A percentile compares a stretch with the other conserved stretches of the same genome.
Evolutionary conservation across 2,329 filamentous ascomycete genomes (phyloP).

Genomic region (Paraphaeosphaeria sporulosa): DNA sequence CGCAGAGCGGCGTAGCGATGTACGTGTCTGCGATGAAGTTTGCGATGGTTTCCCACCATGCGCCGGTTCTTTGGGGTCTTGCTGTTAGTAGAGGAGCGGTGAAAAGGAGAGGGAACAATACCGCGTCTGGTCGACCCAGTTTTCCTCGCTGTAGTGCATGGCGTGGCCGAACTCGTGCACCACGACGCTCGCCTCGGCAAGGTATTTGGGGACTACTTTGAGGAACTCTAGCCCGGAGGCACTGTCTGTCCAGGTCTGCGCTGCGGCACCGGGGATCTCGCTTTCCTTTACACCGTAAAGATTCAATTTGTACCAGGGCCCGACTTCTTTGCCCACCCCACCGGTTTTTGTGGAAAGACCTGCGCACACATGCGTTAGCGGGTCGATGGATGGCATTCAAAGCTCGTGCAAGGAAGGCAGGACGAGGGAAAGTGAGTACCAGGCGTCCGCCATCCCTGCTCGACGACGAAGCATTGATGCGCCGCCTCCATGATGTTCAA

Average conservation of each 20-base stretch:
- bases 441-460: constrained; percentile 29
- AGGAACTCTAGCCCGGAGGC: constrained; percentile 53
- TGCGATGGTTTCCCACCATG: constrained; percentile 62
- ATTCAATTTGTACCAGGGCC: constrained; percentile 58
- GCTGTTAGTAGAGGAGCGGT: neutral
- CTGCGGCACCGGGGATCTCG: constrained; percentile 50
- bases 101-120: neutral
- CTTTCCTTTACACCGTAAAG: constrained; percentile 51
- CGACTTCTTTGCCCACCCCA: constrained; percentile 31
- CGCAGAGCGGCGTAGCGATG: constrained; percentile 56
- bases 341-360: constrained; percentile 28
- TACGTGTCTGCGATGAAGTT: constrained; percentile 61
- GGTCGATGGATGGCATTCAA: no score
- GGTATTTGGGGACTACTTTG: constrained; percentile 53
- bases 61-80: constrained; percentile 54
- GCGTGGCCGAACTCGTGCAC: constrained; percentile 62
- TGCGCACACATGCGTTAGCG: neutral
- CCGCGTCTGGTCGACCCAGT: constrained; percentile 50
- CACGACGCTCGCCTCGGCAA: constrained; percentile 51
- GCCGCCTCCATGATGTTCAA: constrained; percentile 57
- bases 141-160: constrained; percentile 53
- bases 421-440: constrained; percentile 2
- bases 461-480: constrained; percentile 37
- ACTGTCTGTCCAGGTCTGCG: constrained; percentile 53
- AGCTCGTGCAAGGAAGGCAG: neutral